These are phyloP conservation scores for Mycena belliarum DNA, from an alignment of 768 basidiomycete genomes.

Conservation along the genomic window DNA sequence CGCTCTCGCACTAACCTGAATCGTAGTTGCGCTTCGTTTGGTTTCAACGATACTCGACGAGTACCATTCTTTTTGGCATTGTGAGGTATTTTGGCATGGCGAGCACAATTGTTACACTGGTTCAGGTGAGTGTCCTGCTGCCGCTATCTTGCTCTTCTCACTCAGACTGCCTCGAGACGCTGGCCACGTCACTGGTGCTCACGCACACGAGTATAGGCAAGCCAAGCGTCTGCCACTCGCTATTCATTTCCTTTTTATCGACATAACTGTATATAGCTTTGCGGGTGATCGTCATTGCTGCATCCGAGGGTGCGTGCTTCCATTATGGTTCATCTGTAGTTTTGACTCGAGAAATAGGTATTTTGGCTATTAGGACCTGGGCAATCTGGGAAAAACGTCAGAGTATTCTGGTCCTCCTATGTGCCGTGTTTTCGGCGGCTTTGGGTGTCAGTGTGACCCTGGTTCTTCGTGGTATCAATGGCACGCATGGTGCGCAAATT, in stretches of 20 bases:
- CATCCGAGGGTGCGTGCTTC: constrained; percentile 1
- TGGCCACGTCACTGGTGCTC: background rate
- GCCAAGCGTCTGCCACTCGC: too few relatives aligned
- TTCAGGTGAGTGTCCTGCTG: background rate
- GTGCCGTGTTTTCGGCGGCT: constrained; percentile 4
- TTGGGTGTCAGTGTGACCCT: background rate
- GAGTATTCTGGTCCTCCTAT: constrained; percentile 9
- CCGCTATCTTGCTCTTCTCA: too few relatives aligned
- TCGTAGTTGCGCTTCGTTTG: constrained; percentile 9
- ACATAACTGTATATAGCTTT: background rate
- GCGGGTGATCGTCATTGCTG: constrained; percentile 5
- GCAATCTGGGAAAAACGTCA: constrained; percentile 25
- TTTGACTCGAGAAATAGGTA: constrained; percentile 7
- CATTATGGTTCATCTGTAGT: background rate
- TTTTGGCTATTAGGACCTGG: constrained; percentile 27
- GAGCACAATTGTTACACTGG: constrained; percentile 8
- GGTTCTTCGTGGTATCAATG: background rate
- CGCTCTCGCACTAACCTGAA: background rate
- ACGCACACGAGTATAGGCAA: constrained; percentile 7
- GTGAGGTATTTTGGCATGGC: constrained; percentile 13
- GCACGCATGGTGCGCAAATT: constrained; percentile 3
- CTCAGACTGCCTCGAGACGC: background rate
- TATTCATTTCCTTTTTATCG: background rate
- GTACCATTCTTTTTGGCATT: constrained; percentile 7
- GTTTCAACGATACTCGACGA: constrained; percentile 4